Evolutionary conservation across 2,329 filamentous ascomycete species (phyloP).

Genomic region (Penicillium italicum): DNA sequence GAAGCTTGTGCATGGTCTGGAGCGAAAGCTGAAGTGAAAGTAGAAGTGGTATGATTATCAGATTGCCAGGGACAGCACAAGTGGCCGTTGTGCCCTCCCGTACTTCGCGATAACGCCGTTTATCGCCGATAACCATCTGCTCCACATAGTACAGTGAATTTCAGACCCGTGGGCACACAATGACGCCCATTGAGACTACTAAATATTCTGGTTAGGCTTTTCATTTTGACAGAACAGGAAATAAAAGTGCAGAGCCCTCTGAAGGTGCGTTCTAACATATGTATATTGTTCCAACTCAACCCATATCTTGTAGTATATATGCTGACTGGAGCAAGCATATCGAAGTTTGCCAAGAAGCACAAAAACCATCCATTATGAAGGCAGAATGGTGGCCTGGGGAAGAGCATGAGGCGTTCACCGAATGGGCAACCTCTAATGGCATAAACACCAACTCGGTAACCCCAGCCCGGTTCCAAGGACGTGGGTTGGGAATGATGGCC

Average conservation of each 20-base stretch:
- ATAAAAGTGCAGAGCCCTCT: no score
- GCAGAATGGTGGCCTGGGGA: constrained; percentile 34
- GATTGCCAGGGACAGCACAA: constrained; percentile 6
- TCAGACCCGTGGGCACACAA: not conserved
- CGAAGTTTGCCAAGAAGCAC: not conserved
- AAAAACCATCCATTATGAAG: constrained; percentile 20
- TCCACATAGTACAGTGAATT: constrained; percentile 7
- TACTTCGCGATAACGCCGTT: constrained; percentile 8
- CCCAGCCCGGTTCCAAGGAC: constrained; percentile 64
- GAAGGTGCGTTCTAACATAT: not conserved
- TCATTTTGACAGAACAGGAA: not conserved
- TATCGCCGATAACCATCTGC: constrained; percentile 18
- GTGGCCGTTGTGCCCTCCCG: constrained; percentile 2
- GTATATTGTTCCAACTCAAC: not conserved
- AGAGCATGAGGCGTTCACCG: constrained; percentile 54
- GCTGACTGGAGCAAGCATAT: not conserved
- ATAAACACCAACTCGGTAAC: constrained; percentile 65
- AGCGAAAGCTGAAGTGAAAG: not conserved
- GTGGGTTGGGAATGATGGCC: constrained; percentile 75
- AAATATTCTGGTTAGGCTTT: not conserved
- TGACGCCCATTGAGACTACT: not conserved
- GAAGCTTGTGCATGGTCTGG: constrained; percentile 10
- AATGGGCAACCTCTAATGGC: constrained; percentile 65
- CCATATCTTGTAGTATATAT: not conserved
- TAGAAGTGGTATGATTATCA: constrained; percentile 22